phyloP scores from a whole-genome alignment of 306 rosid species.

The Trifolium repens region DNA sequence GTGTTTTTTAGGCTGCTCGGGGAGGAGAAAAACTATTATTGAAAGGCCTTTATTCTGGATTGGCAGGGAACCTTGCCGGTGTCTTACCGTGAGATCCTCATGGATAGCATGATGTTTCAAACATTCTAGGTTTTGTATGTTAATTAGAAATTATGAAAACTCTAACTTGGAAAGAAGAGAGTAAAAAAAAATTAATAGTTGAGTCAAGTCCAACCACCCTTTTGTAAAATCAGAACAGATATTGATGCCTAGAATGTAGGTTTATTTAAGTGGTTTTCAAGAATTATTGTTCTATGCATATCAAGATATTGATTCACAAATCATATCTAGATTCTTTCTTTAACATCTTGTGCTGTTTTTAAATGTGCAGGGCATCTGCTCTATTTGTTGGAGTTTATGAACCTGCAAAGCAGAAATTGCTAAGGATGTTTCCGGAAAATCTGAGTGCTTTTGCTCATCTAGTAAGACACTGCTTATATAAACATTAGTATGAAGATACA shows the following conservation, averaged over 20 bases:
- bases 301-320: conserved; percentile 35
- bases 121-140: conserved; percentile 39
- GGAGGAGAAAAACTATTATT: conserved; percentile 82
- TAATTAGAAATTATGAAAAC: conserved; percentile 37
- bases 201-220: too few species aligned
- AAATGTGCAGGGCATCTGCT: conserved; percentile 87
- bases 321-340: conserved; percentile 29
- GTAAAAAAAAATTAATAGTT: too few species aligned
- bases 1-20: conserved; percentile 70
- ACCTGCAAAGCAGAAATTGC: conserved; percentile 86
- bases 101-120: conserved; percentile 39
- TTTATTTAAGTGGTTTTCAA: conserved; percentile 8
- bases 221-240: too few species aligned
- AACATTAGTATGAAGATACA: conserved; percentile 21
- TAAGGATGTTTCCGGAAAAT: conserved; percentile 79
- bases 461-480: conserved; percentile 63
- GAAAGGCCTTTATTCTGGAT: conserved; percentile 93
- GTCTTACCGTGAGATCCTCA: conserved; percentile 88
- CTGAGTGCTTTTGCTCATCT: conserved; percentile 87
- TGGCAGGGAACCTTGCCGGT: conserved; percentile 93
- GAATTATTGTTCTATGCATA: conserved; percentile 30
- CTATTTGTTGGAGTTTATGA: conserved; percentile 93
- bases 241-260: too few species aligned
- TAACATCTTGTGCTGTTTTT: conserved; percentile 33
- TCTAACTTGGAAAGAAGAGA: conserved; percentile 18